Evolutionary conservation across 495 filamentous ascomycete species (phyloP).

Genomic region (Stereocaulon alpinum): DNA sequence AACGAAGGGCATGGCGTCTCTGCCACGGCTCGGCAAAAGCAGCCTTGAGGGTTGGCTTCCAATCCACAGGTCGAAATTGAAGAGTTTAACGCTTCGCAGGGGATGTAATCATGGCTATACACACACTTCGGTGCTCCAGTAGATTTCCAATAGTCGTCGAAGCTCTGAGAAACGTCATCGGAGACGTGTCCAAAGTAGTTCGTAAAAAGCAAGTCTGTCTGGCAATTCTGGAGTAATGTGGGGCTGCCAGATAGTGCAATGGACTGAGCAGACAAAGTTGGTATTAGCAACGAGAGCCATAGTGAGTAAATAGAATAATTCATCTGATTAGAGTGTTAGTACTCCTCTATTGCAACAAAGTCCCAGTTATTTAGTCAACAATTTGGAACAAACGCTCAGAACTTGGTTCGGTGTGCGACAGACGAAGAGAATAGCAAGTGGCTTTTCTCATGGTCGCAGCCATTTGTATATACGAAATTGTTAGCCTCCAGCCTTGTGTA

Average conservation of each 20-base stretch:
- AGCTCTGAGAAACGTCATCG: neutral
- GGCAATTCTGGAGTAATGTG: neutral
- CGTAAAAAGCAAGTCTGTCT: neutral
- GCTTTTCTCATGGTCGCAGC: too few species aligned
- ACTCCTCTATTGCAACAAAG: too few species aligned
- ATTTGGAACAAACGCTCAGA: too few species aligned
- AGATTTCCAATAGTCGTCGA: neutral
- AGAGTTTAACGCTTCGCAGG: conserved; percentile 1
- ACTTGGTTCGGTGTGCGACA: too few species aligned
- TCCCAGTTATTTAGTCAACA: too few species aligned
- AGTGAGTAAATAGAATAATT: neutral
- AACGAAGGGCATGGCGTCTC: neutral
- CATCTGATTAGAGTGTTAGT: neutral
- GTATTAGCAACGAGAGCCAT: neutral
- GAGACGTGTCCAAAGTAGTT: neutral
- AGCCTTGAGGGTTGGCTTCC: conserved; percentile 4
- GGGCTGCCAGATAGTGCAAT: neutral
- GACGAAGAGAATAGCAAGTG: too few species aligned
- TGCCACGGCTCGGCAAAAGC: conserved; percentile 3
- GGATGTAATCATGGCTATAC: neutral
- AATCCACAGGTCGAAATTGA: neutral
- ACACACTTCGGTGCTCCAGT: conserved; percentile 1
- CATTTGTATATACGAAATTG: too few species aligned
- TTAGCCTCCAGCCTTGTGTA: too few species aligned
- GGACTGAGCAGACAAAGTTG: neutral